Evolutionary conservation across 208 protist genomes (phyloP), one percentile per base, ranked within the genome.

Genomic region (Trypanosoma lewisi): DNA sequence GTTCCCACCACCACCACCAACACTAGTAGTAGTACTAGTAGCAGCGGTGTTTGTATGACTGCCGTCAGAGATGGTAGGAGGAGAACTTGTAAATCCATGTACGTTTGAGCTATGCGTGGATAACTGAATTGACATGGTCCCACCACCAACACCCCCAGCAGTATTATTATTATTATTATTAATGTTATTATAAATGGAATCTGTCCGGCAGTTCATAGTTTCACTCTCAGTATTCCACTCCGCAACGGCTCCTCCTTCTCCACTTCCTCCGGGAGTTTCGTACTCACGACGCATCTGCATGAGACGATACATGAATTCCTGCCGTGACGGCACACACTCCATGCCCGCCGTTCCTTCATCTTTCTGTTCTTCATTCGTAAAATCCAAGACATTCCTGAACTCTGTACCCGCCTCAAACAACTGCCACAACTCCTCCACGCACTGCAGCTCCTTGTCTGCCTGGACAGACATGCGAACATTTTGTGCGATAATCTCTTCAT

Each of bases 401-500:
- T 47, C 45, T 67, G 66, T 12, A 49, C 57, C 16, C 48, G 56
- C 37, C 45, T 71, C 57, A 17, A 71, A 45, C 6, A 74, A n/a
- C 27, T n/a, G 17, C 68, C 68, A 74, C 3, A 74, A 30, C 45
- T 74, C 68, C 31, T 67, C 61, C 12, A 70, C 36, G 30, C 39
- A 63, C 28, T 44, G 31, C 48, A 79, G 52, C 56, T 89, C 83
- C 33, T 70, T 67, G 17, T 82, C 57, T 23, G 73, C 63, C 47
- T 83, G 65, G 44, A 23, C 31, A 36, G 68, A 44, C 77, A 89
- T 73, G 9, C 30, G 49, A 11, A 27, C 37, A 59, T 89, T 89
- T 33, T 82, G 70, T 14, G 69, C 67, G 17, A 67, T 45, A 33
- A 89, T 78, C 27, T 66, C 52, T 27, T 37, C 57, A 12, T 82